Evolutionary conservation across 139 green algal species (phyloP).

Genomic region (Spirogloea muscicola): DNA sequence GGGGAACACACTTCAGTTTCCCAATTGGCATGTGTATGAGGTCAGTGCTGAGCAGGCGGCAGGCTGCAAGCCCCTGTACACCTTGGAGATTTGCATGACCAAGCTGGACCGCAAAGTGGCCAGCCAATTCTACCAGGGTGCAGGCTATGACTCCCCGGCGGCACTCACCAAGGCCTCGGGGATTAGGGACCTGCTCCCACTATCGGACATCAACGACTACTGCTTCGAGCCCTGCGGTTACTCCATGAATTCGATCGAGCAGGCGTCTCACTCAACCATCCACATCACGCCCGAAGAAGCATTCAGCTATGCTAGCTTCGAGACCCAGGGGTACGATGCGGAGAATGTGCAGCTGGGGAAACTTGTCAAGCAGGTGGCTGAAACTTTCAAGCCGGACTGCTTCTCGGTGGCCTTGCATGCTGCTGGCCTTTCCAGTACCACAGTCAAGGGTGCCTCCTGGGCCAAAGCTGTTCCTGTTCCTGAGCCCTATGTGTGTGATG

Average conservation of each 20-base stretch:
- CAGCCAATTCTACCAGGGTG: slow-evolving; percentile 71
- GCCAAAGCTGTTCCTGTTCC: slow-evolving; percentile 1
- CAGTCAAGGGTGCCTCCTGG: slow-evolving; percentile 7
- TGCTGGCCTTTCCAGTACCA: slow-evolving; percentile 34
- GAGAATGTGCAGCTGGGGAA: slow-evolving; percentile 19
- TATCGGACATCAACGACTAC: slow-evolving; percentile 87
- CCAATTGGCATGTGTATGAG: slow-evolving; percentile 88
- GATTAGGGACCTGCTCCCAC: slow-evolving; percentile 71
- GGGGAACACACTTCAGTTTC: slow-evolving; percentile 17
- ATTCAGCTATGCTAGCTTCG: slow-evolving; percentile 88
- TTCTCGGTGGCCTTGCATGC: slow-evolving; percentile 58
- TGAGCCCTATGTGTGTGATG: slow-evolving; percentile 48
- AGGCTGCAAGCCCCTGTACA: slow-evolving; percentile 56
- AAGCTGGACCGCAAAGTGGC: slow-evolving; percentile 64
- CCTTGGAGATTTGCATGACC: slow-evolving; percentile 96
- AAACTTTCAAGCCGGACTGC: slow-evolving; percentile 58
- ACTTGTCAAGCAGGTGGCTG: slow-evolving; percentile 47
- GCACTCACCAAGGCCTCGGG: slow-evolving; percentile 52
- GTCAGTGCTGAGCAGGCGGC: slow-evolving; percentile 48
- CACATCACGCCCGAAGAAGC: slow-evolving; percentile 94
- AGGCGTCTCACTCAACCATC: slow-evolving; percentile 80
- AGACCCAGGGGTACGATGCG: slow-evolving; percentile 51
- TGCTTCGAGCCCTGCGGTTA: slow-evolving; percentile 99
- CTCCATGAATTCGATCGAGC: slow-evolving; percentile 89
- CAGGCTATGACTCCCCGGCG: slow-evolving; percentile 51